Evolutionary conservation across 2,329 filamentous ascomycete species (phyloP).

Genomic region (Phoma sp.): DNA sequence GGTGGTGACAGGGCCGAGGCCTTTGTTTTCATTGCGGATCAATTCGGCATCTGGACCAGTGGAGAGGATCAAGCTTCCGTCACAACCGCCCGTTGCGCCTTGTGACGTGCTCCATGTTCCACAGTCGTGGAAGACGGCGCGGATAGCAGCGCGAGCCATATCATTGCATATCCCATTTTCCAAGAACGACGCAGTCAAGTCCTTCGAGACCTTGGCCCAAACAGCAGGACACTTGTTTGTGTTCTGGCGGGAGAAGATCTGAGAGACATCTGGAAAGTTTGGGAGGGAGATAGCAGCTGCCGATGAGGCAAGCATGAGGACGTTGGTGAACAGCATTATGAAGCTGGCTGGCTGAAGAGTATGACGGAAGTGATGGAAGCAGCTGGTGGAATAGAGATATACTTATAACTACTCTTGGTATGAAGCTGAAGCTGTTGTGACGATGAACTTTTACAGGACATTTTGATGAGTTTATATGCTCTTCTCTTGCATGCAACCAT

Average conservation of each 20-base stretch:
- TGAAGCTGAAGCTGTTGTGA: background rate
- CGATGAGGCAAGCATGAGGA: conserved; percentile 23
- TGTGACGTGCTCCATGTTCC: conserved; percentile 17
- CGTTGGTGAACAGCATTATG: conserved; percentile 24
- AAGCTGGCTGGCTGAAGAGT: background rate
- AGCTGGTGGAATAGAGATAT: background rate
- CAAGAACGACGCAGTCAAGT: conserved; percentile 21
- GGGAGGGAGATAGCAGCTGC: conserved; percentile 26
- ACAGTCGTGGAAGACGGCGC: conserved; percentile 23
- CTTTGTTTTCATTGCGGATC: conserved; percentile 41
- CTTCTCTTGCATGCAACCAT: background rate
- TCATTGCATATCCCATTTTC: conserved; percentile 27
- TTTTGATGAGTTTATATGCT: background rate
- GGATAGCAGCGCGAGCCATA: conserved; percentile 24
- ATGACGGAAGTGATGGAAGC: no score
- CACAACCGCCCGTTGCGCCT: conserved; percentile 21
- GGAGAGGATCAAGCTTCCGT: conserved; percentile 22
- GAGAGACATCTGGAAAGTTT: conserved; percentile 12
- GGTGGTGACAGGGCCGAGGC: conserved; percentile 48
- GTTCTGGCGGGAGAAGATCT: conserved; percentile 22
- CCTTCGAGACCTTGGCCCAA: conserved; percentile 11
- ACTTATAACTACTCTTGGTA: background rate
- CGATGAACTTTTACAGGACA: background rate
- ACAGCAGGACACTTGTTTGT: conserved; percentile 15
- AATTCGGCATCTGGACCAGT: conserved; percentile 20